Evolutionary conservation across 306 rosid genomes (phyloP).

Genomic region (Quillaja saponaria): DNA sequence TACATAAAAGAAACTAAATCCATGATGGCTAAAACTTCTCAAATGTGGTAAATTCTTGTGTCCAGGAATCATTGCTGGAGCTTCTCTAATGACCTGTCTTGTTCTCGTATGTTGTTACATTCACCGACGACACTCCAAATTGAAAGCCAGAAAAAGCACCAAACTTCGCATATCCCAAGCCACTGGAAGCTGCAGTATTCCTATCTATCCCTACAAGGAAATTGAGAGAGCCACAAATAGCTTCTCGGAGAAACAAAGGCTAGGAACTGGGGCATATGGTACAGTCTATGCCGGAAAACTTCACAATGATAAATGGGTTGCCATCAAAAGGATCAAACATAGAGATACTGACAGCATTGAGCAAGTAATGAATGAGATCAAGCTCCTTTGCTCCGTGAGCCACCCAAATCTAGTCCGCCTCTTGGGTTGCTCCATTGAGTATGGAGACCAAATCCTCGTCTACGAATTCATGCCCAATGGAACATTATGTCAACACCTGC

Average conservation of each 20-base stretch:
- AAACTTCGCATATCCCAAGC: conserved; percentile 81
- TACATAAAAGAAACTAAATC: too few relatives aligned
- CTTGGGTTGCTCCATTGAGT: conserved; percentile 83
- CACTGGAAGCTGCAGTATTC: conserved; percentile 63
- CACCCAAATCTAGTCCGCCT: conserved; percentile 81
- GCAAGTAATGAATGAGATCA: conserved; percentile 86
- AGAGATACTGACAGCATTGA: conserved; percentile 71
- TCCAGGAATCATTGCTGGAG: conserved; percentile 61
- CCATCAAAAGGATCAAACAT: conserved; percentile 74
- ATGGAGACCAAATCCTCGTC: conserved; percentile 74
- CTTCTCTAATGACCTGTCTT: conserved; percentile 41
- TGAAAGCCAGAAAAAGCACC: conserved; percentile 57
- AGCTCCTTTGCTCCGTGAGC: conserved; percentile 71
- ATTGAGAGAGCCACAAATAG: conserved; percentile 77
- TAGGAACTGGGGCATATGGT: conserved; percentile 89
- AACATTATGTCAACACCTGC: conserved; percentile 78
- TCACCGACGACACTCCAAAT: conserved; percentile 58
- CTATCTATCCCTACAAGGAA: conserved; percentile 71
- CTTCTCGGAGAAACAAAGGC: conserved; percentile 76
- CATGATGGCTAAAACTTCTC: too few relatives aligned
- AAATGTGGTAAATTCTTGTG: conserved; percentile 1
- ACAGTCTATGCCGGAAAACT: conserved; percentile 89
- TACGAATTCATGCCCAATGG: conserved; percentile 95
- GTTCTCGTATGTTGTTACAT: conserved; percentile 57
- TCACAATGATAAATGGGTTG: conserved; percentile 64